A percentile compares a stretch with the other conserved stretches of the same genome.
Conservation (phyloP, 176 grass and related monocot species). For the Cenchrus americanus region DNA sequence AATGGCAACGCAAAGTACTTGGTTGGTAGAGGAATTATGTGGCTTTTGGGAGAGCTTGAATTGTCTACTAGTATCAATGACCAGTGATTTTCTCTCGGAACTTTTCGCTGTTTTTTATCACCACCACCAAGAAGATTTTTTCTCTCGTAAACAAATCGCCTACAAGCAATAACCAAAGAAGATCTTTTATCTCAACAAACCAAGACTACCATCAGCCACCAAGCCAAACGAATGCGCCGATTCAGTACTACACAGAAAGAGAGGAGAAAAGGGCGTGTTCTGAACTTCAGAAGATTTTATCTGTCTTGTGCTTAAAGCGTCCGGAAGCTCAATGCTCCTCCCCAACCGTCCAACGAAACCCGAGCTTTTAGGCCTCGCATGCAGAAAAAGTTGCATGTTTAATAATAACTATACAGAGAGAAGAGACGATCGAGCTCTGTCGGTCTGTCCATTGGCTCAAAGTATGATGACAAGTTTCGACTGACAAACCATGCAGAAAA, state of each 20-base stretch:
- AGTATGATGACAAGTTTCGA: neutral
- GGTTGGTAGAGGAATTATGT: slow-evolving; percentile 42
- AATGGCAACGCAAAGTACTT: slow-evolving; percentile 43
- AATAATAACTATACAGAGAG: too few relatives aligned
- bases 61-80: slow-evolving; percentile 46
- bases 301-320: slow-evolving; percentile 35
- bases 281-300: neutral
- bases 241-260: neutral
- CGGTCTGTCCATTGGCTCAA: neutral
- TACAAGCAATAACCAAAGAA: too few relatives aligned
- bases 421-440: neutral
- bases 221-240: too few relatives aligned
- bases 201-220: too few relatives aligned
- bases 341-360: neutral
- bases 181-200: too few relatives aligned
- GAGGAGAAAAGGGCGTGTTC: neutral
- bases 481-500: neutral
- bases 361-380: neutral
- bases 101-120: too few relatives aligned
- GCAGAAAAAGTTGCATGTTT: neutral
- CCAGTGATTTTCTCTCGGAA: too few relatives aligned
- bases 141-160: too few relatives aligned
- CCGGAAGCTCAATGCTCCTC: neutral
- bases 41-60: slow-evolving; percentile 11
- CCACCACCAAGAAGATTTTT: too few relatives aligned